A percentile compares a stretch with the other conserved stretches of the same genome.
Evolutionary conservation across 73 alveolate genomes (phyloP).

Genomic region (Urostyla sp.): DNA sequence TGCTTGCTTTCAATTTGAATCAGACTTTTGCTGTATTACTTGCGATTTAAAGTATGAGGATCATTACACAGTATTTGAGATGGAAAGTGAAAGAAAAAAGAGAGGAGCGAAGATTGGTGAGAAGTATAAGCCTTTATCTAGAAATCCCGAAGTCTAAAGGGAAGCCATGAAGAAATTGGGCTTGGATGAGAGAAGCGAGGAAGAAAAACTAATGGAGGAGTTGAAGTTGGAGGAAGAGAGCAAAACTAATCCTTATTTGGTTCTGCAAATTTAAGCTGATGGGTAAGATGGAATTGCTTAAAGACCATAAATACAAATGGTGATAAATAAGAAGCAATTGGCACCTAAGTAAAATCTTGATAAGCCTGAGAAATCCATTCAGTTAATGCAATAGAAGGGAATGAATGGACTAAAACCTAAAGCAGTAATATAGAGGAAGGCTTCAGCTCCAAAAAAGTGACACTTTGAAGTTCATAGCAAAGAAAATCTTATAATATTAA

Average conservation of each 20-base stretch:
- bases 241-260: neutral
- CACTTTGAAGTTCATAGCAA: no score
- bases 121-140: constrained; percentile 92
- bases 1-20: constrained; percentile 87
- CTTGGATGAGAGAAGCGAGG: constrained; percentile 52
- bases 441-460: neutral
- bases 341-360: constrained; percentile 49
- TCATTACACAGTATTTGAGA: constrained; percentile 94
- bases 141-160: constrained; percentile 91
- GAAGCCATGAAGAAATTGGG: constrained; percentile 61
- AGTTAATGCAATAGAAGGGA: constrained; percentile 45
- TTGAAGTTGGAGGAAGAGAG: neutral
- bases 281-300: constrained; percentile 19
- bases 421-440: neutral
- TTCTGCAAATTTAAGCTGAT: neutral
- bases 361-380: constrained; percentile 53
- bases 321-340: constrained; percentile 14
- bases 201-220: constrained; percentile 40
- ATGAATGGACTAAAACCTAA: constrained; percentile 34
- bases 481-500: no score
- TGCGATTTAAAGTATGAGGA: constrained; percentile 97
- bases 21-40: constrained; percentile 95
- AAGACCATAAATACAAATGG: constrained; percentile 22
- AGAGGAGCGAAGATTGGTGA: constrained; percentile 88
- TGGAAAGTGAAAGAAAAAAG: constrained; percentile 93